Base-by-base conservation (phyloP, 345 rosid genomes). In the Gossypium mustelinum region DNA sequence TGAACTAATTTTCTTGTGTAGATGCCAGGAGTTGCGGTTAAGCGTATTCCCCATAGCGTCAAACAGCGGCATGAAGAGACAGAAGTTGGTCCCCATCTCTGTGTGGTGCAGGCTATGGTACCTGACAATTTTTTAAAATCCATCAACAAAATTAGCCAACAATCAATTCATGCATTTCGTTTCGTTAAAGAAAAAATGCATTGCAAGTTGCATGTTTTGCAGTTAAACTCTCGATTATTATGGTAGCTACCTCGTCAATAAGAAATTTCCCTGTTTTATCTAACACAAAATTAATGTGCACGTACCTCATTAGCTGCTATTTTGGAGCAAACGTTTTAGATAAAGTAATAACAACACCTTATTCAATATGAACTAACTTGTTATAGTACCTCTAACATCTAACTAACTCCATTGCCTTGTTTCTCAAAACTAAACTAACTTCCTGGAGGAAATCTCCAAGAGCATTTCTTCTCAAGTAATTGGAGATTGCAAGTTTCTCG, bases 61-160 rank as follows among this genome's bases (percentile, higher is more conserved):
- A 80, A 87, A 96, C 58, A 93, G 64, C 17, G 99, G 99, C 98
- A 96, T 93, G 77, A 93, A 92, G 48, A 96, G 90, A 86, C 99
- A 96, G 82, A 90, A 96, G 61, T 96, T 96, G 77, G 95, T 85
- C 77, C 78, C 86, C 89, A 75, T 86, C 11, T 92, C 93, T 18
- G 81, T 76, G 81, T 93, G 99, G 78, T 96, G 99, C 74, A 93
- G 81, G 80, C 81, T 88, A 77, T 96, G 97, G 78, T 96, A 96
- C 66, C 98, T 96, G 87, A 75, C 62, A 18, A 77, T 12, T 9
- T 9, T 41, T 9, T 18, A 4, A n/a, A 18, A 72, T 22, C 73
- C 66, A 54, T 9, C 43, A 64, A 39, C 16, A 52, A 70, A 68
- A 18, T 2, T 29, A 11, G 25, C n/a, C 20, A 55, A 50, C 22